These are phyloP conservation scores for Boletus insuetus DNA, from an alignment of 768 basidiomycete species.

Conservation along the genomic window DNA sequence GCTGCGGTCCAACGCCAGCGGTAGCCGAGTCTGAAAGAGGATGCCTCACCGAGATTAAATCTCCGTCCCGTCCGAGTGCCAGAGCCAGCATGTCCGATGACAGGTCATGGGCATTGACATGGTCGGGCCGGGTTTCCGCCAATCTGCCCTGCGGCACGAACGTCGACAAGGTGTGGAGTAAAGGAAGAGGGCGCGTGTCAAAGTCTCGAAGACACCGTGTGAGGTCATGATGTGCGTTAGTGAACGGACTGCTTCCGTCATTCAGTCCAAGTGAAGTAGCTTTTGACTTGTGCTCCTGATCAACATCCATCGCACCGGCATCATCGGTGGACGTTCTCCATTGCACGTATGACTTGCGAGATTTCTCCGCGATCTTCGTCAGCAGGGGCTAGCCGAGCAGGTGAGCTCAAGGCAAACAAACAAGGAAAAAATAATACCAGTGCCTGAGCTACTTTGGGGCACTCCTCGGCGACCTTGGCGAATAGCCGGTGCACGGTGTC, in stretches of 20 bases:
- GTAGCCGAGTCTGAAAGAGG: constrained; percentile 18
- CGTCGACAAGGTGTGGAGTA: constrained; percentile 21
- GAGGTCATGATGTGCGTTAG: constrained; percentile 24
- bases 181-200: constrained; percentile 18
- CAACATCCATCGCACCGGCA: constrained; percentile 26
- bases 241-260: constrained; percentile 16
- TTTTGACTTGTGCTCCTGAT: constrained; percentile 10
- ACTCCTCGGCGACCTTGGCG: constrained; percentile 51
- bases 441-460: constrained; percentile 59
- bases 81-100: constrained; percentile 34
- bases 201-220: constrained; percentile 24
- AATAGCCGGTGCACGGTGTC: constrained; percentile 59
- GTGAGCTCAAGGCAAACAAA: constrained; percentile 7
- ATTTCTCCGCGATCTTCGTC: constrained; percentile 53
- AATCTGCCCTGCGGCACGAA: constrained; percentile 20
- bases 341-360: constrained; percentile 44
- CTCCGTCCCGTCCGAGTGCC: constrained; percentile 30
- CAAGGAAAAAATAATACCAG: constrained; percentile 38
- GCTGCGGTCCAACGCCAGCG: constrained; percentile 26
- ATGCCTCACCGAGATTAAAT: constrained; percentile 19
- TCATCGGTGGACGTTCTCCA: constrained; percentile 30
- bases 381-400: constrained; percentile 45
- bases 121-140: constrained; percentile 18
- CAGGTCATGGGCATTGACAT: constrained; percentile 23
- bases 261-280: background rate